Base-by-base conservation (phyloP, 1,139 yeast species). In the Dujonia santamariae region DNA sequence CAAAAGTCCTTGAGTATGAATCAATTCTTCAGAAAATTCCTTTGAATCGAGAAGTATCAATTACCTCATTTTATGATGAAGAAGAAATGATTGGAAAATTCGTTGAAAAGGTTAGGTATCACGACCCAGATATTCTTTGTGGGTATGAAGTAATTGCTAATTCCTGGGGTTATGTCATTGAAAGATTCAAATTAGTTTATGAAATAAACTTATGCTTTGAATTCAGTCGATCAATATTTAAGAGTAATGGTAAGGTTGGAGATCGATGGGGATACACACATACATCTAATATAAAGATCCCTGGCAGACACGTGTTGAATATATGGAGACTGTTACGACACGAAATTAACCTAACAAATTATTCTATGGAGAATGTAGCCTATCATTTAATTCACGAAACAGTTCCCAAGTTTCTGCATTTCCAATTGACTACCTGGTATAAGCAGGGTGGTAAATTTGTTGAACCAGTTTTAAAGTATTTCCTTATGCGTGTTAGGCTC, bases 131-230 rank as follows among this genome's bases (percentile, higher is more conserved):
- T 53, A 77, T 92, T 26, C 52, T 94, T 6, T 71, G 87, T 0
- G 97, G 97, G 0, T 92, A 75, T 53, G 98, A 92, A 50, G 72
- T 87, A 7, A 85, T 87, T 47, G 63, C 81, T 2, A 50, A 74
- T 1, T 86, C 97, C 0, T 90, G 97, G 97, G 97, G 98, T 0
- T 92, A 85, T 48, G 38, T 90, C 0, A 68, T 85, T 26, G 95
- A 85, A 39, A 57, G 98, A 27, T 75, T 78, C 38, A 53, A 65
- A 19, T 46, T 43, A 0, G 58, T 54, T 1, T 67, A 67, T 46
- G 75, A 74, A 3, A 58, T 71, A 16, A 83, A 85, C 46, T 48
- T 87, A n/a, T 58, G 67, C 44, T 61, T 51, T 11, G 53, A 48
- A 37, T 46, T 53, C 4, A 62, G 75, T 36, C 55, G 92, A 33